phyloP scores from a whole-genome alignment of 1,284 basidiomycete genomes.

The Phenoliferia sp. region DNA sequence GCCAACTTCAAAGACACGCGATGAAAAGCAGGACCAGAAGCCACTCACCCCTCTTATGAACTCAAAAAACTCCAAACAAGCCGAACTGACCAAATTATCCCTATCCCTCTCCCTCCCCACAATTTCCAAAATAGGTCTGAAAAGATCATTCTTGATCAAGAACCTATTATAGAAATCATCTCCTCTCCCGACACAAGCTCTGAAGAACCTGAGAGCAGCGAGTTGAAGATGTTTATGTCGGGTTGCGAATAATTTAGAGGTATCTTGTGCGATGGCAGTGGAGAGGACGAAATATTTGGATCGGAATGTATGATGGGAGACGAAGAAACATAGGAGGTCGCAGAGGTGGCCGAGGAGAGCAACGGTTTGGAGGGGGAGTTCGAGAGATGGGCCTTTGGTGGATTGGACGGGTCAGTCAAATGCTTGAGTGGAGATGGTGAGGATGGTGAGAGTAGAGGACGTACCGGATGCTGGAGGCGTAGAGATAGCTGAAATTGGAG shows the following conservation, averaged over 20 bases:
- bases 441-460: neutral
- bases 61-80: conserved; percentile 94
- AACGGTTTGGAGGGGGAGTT: conserved; percentile 12
- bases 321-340: conserved; percentile 85
- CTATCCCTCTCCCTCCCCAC: conserved; percentile 72
- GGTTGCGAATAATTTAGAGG: conserved; percentile 61
- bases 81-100: conserved; percentile 89
- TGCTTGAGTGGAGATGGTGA: neutral
- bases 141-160: conserved; percentile 76
- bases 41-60: conserved; percentile 74
- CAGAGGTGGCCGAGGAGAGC: conserved; percentile 42
- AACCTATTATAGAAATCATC: conserved; percentile 82
- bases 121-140: conserved; percentile 76
- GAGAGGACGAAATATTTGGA: conserved; percentile 86
- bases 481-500: conserved; percentile 70
- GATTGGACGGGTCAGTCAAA: no score
- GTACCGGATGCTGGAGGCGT: conserved; percentile 52
- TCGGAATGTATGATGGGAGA: conserved; percentile 75
- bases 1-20: conserved; percentile 1
- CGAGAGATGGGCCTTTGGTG: conserved; percentile 19
- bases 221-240: conserved; percentile 87
- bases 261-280: conserved; percentile 62
- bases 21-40: conserved; percentile 12
- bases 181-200: conserved; percentile 73
- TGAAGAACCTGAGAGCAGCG: conserved; percentile 85